Base-by-base conservation (phyloP, 192 early-diverging fungal genomes). In the Coemansia sp. region DNA sequence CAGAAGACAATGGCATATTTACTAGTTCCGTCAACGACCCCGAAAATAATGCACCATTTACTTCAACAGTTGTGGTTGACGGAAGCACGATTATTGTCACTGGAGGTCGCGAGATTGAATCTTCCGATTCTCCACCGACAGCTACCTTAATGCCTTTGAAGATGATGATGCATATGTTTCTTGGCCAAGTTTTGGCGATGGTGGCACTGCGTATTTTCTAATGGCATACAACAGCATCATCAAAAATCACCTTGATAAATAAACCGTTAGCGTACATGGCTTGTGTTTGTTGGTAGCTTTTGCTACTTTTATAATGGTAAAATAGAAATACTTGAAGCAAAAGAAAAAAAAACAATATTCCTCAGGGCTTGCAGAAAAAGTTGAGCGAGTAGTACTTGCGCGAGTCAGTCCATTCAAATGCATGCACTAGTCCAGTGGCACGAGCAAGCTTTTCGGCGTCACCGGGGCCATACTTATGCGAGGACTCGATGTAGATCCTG, bases 401-500 rank as follows among this genome's bases (percentile, higher is more conserved):
- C 13, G 72, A 23, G 57, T 88, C 87, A 8, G 67, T 66, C 87
- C 88, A 93, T 42, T 71, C 64, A 7, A 81, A 74, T 13, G 75
- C 52, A 42, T 84, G 65, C 13, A 58, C 57, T 30, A 91, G 73
- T 2, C 83, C 81, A 21, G 78, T 66, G 10, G 70, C 39, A 25
- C 77, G 59, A 18, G 90, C 74, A 9, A 93, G 77, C 7, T 68
- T 48, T 4, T 72, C 60, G 2, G 86, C 81, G 56, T 92, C 93
- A 3, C 46, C 62, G 2, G 60, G 40, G 18, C 82, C 83, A 66
- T 90, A 96, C 83, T 97, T 97, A 87, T 92, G 89, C 2, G 90
- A 90, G 61, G 92, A 92, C 74, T 96, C 95, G 45, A 98, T 76
- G 70, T 93, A 90, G 63, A 98, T 91, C 13, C 92, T 74, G 68